Conservation (phyloP, 164 flowering plant genomes). For the Nymphaea colorata region DNA sequence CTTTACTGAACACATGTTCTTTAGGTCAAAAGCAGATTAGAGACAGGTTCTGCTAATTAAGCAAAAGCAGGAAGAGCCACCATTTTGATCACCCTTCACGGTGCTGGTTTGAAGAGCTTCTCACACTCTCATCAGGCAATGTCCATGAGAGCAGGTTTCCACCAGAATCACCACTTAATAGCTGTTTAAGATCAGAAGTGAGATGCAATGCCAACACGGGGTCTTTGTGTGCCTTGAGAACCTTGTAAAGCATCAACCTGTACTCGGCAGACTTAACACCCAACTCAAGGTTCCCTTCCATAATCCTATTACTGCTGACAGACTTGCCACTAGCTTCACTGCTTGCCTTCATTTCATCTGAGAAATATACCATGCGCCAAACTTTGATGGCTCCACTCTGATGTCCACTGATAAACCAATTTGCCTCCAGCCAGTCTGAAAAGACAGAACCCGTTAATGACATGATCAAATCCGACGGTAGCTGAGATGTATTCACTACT, state of each 20-base stretch:
- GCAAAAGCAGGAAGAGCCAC: too few species aligned
- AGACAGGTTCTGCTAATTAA: too few species aligned
- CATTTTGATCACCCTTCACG: conserved; percentile 11
- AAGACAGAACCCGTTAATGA: conserved; percentile 65
- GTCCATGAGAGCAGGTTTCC: conserved; percentile 92
- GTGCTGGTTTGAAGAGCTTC: conserved; percentile 31
- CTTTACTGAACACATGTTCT: too few species aligned
- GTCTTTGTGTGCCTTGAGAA: conserved; percentile 72
- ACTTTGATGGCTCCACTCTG: conserved; percentile 97
- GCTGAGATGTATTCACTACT: conserved; percentile 74
- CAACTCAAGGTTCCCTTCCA: conserved; percentile 26
- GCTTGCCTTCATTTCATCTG: conserved; percentile 24
- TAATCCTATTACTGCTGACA: conserved; percentile 16
- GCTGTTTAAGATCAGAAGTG: conserved; percentile 66
- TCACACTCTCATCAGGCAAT: conserved; percentile 61
- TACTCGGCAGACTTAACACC: conserved; percentile 53
- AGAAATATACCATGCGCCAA: conserved; percentile 80
- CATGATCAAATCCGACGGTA: conserved; percentile 86
- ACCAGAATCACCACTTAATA: conserved; percentile 82
- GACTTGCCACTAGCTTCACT: conserved; percentile 15
- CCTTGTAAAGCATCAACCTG: conserved; percentile 70
- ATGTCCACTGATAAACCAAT: conserved; percentile 91
- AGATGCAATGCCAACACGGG: conserved; percentile 87
- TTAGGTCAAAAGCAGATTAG: too few species aligned
- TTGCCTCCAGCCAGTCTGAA: conserved; percentile 86